Conservation (phyloP, 208 protist species). For the Leishmania arabica region DNA sequence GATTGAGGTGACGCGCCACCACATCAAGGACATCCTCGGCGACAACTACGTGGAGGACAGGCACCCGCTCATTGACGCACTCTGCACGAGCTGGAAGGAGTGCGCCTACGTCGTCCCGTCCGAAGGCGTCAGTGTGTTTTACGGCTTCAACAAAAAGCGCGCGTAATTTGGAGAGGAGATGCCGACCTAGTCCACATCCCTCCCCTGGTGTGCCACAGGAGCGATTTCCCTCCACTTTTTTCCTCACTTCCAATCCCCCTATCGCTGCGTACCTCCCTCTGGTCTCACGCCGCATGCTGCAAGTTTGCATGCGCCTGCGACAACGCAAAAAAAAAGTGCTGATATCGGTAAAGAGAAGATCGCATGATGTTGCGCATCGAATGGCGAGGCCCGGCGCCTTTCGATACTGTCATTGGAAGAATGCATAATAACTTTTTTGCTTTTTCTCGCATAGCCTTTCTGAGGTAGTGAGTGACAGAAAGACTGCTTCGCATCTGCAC, state of each 20-base stretch:
- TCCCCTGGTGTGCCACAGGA: neutral
- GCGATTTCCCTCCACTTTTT: neutral
- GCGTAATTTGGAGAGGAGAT: neutral
- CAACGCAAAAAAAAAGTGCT: neutral
- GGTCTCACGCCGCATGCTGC: neutral
- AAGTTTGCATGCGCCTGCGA: neutral
- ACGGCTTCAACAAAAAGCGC: conserved; percentile 48
- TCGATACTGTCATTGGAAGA: neutral
- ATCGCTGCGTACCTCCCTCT: neutral
- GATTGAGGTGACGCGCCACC: conserved; percentile 75
- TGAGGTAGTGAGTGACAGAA: neutral
- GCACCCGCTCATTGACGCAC: conserved; percentile 40
- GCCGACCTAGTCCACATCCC: neutral
- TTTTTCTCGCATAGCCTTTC: neutral
- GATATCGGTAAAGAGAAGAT: neutral
- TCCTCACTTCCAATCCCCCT: neutral
- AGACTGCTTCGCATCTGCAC: conserved; percentile 3
- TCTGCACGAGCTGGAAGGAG: conserved; percentile 54
- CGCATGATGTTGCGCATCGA: neutral
- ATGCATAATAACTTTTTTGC: neutral
- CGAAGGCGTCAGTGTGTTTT: conserved; percentile 76
- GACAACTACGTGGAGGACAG: conserved; percentile 75
- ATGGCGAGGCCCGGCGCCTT: neutral
- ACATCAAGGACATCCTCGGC: conserved; percentile 75
- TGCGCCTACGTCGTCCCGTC: conserved; percentile 83